Evolutionary conservation across 768 basidiomycete species (phyloP).

Genomic region (Serendipita sp.): DNA sequence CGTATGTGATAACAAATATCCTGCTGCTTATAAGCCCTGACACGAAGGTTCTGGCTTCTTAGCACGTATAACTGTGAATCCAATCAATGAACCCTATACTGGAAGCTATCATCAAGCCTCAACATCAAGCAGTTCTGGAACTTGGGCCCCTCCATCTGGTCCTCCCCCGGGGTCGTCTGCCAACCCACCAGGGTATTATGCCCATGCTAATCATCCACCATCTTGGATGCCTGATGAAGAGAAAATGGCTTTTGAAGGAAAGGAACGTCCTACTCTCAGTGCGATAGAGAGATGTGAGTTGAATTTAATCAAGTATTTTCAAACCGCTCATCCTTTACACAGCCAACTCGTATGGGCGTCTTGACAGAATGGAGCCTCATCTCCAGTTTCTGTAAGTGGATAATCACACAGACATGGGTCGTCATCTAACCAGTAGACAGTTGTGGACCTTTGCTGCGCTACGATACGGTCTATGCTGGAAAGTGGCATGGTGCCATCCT

Average conservation of each 20-base stretch:
- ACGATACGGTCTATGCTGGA: slow-evolving; percentile 71
- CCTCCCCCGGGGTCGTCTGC: not conserved
- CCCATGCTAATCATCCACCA: not conserved
- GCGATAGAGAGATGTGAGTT: slow-evolving; percentile 8
- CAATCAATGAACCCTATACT: not conserved
- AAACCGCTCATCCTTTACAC: slow-evolving; percentile 13
- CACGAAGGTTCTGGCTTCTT: slow-evolving; percentile 16
- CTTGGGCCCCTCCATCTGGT: not conserved
- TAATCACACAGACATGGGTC: not conserved
- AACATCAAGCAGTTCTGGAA: not conserved
- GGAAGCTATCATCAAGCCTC: not conserved
- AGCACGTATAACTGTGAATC: slow-evolving; percentile 1
- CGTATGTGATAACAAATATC: slow-evolving; percentile 6
- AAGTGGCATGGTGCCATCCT: slow-evolving; percentile 82
- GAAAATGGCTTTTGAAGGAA: not conserved
- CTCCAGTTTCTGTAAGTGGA: slow-evolving; percentile 59
- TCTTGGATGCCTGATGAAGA: not conserved
- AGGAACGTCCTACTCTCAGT: not conserved
- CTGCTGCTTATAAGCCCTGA: slow-evolving; percentile 21
- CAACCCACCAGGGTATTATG: not conserved
- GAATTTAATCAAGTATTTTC: slow-evolving; percentile 14
- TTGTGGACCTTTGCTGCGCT: slow-evolving; percentile 73
- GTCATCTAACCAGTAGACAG: not conserved
- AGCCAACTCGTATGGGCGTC: not conserved
- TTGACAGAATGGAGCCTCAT: slow-evolving; percentile 51